Base-by-base conservation (phyloP, 148 eudicot genomes). In the Hydrangea macrophylla region DNA sequence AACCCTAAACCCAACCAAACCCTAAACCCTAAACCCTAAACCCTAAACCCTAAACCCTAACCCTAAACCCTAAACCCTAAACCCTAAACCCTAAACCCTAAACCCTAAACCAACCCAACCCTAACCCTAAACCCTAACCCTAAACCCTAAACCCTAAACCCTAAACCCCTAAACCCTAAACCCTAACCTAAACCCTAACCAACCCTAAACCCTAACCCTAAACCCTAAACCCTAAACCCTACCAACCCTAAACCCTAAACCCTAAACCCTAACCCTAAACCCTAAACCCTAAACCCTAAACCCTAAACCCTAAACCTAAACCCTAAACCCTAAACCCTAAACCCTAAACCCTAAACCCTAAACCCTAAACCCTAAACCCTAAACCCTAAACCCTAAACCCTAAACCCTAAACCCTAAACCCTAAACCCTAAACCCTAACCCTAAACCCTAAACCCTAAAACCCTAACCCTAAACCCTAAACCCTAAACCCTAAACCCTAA, bases 271-370 rank as follows among this genome's bases (percentile, higher is more conserved):
- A 72, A 63, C 68, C 75, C 68, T 12, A 7, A 37, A 37, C 7
- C 42, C 75, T 55, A 39, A 62, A 54, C 55, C 53, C 69, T 62
- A 55, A 63, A 72, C 63, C 69, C 69, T 62, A 63, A 72, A 72
- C 63, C 75, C 69, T 62, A 54, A 72, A 72, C 54, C 75, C 75
- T 55, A 35, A 48, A 48, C 54, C 54, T n/a, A n/a, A 63, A 72
- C 40, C 76, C 67, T 31, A 35, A 60, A 72, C 22, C 76, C 76
- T 54, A 22, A 64, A 64, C 40, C 64, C 70, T 24, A 44, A 64
- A 64, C 45, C 75, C 37, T 23, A 44, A 72, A 40, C 39, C 65
- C 20, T 23, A 64, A 63, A 13, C 20, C 61, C 35, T 58, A 20
- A 26, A 58, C 61, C 61, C 30, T 58, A 24, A n/a, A n/a, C n/a